Evolutionary conservation across 768 basidiomycete genomes (phyloP), one percentile per base, ranked within the genome.

Genomic region (Mycena albidolilacea): DNA sequence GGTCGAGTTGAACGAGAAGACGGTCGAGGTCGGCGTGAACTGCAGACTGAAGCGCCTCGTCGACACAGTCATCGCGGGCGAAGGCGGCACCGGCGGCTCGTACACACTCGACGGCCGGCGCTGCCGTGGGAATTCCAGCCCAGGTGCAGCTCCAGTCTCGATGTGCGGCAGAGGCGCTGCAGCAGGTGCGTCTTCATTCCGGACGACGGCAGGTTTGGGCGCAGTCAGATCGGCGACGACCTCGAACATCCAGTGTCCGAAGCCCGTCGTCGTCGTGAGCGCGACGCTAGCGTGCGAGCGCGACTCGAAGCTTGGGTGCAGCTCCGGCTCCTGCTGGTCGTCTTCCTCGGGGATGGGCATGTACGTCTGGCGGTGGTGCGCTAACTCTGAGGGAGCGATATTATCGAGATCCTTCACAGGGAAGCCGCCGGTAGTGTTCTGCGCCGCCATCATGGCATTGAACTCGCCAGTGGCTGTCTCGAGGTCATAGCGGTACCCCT

Each of bases 191-290:
- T 80, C 78, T 37, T 79, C 78, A 38, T 69, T 70, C 21, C 79
- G 75, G 12, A 79, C 80, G 9, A 79, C 35, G 19, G 79, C 76
- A 3, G 83, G 30, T 21, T 50, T 46, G 35, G 74, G 39, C 15
- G 77, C 38, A 64, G 70, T 91, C 21, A 95, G 82, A 59, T 93
- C 93, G 0, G 90, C 87, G 44, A 95, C 87, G 69, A 87, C 94
- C 46, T 96, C 93, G 69, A 94, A 89, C 94, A 95, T 95, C 95
- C 95, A 95, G 74, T 90, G 90, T n/a, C 91, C 91, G 30, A 92
- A 83, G 0, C 92, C 90, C 21, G 72, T 66, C 57, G 92, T 90
- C 21, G 70, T 66, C 50, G 72, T 64, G 55, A 75, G 62, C 52
- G 88, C 80, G 70, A 81, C 71, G 17, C 87, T 88, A 68, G 63